Evolutionary conservation across 495 filamentous ascomycete species (phyloP), one percentile per base, ranked within the genome.

Genomic region (Tetracladium setigerum): DNA sequence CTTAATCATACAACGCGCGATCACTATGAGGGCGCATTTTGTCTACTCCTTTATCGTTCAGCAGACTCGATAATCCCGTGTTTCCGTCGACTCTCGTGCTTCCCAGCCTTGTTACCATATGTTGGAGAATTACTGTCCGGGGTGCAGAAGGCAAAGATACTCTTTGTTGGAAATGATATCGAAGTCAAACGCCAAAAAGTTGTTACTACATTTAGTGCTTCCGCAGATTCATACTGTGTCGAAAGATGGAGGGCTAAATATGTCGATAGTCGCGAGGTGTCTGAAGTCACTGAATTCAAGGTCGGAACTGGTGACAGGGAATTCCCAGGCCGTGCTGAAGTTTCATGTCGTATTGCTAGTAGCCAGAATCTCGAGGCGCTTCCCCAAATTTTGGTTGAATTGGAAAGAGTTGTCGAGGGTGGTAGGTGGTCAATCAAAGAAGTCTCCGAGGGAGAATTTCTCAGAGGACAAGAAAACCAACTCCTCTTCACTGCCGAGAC

Each of bases 401-500:
- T 50, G 16, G 31, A 19, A 12, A 43, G 19, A 15, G 14, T 38
- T 36, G 39, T 14, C n/a, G 38, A 44, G 6, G 37, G 14, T 30
- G n/a, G n/a, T n/a, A n/a, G n/a, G n/a, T 50, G 47, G 47, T 50
- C 47, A 11, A 50, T 50, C 14, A 43, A 43, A 43, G 39, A 43
- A 35, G 16, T 50, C 3, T 43, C 15, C 16, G 39, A 44, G 38
- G 19, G 42, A 16, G 44, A 24, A 11, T 9, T 17, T 15, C 15
- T 17, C 4, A 16, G 22, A 30, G 30, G 19, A 27, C 38, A 17
- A 16, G 27, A 44, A 16, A 9, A 27, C 16, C 7, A 30, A 22
- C 30, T 4, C 8, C 19, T 41, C 16, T 44, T 50, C 16, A 2
- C 18, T 17, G n/a, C 47, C 4, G 9, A 16, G 13, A 12, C n/a